Conservation (phyloP, 2,329 filamentous ascomycete species). For the Ophiostoma piceae region DNA sequence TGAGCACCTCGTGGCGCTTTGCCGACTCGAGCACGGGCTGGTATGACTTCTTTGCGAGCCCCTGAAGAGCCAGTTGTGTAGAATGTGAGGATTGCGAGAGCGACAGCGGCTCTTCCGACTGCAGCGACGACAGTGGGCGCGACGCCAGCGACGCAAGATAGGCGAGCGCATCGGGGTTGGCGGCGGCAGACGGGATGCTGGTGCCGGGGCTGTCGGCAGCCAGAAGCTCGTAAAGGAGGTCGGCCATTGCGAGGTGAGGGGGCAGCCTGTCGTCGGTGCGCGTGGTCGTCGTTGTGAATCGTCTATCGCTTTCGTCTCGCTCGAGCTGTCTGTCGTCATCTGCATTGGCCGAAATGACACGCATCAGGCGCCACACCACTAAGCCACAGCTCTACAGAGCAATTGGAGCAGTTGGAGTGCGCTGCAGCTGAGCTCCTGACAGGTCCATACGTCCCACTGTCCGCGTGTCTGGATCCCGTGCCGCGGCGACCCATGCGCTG, state of each 20-base stretch:
- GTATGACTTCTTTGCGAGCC: constrained; percentile 83
- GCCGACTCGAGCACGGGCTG: constrained; percentile 77
- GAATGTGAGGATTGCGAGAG: constrained; percentile 79
- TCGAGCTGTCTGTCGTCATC: constrained; percentile 11
- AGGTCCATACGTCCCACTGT: constrained; percentile 6
- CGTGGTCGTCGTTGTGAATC: not conserved
- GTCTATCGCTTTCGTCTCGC: not conserved
- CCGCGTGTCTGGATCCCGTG: constrained; percentile 15
- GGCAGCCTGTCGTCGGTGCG: not conserved
- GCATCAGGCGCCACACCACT: constrained; percentile 22
- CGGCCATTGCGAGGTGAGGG: constrained; percentile 49
- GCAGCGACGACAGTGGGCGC: constrained; percentile 67
- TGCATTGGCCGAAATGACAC: constrained; percentile 4
- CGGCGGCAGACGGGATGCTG: constrained; percentile 32
- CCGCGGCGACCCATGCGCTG: not conserved
- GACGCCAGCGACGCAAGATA: constrained; percentile 77
- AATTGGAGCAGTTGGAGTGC: not conserved
- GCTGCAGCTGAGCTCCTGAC: constrained; percentile 6
- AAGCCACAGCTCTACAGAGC: constrained; percentile 20
- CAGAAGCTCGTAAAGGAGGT: constrained; percentile 71
- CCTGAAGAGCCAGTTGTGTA: constrained; percentile 74
- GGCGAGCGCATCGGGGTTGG: constrained; percentile 52
- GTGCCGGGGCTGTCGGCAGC: constrained; percentile 32
- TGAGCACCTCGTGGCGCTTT: constrained; percentile 67
- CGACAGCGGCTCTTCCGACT: constrained; percentile 68